phyloP scores from a whole-genome alignment of 768 basidiomycete species.

The Hypholoma sublateritium region DNA sequence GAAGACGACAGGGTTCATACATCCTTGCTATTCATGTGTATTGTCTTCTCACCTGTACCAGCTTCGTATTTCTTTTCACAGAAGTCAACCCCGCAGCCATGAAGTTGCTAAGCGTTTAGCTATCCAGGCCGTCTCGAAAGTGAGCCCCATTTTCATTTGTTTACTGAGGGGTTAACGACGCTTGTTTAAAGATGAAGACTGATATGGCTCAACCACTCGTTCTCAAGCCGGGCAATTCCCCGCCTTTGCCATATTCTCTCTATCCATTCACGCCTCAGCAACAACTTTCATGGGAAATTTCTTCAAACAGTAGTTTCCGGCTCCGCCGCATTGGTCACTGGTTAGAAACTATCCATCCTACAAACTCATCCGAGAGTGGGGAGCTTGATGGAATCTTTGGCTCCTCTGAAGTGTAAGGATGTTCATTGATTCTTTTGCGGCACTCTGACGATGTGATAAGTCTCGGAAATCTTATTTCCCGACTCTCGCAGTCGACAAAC shows the following conservation, averaged over 20 bases:
- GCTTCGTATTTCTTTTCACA: conserved; percentile 35
- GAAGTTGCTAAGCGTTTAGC: conserved; percentile 51
- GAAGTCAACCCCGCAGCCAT: conserved; percentile 34
- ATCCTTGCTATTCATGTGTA: conserved; percentile 9
- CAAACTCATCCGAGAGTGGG: background rate
- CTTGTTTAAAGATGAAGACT: background rate
- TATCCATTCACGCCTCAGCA: conserved; percentile 64
- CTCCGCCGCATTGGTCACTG: conserved; percentile 64
- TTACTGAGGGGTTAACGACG: background rate
- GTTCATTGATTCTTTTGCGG: no score
- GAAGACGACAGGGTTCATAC: conserved; percentile 52
- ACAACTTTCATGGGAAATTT: conserved; percentile 47
- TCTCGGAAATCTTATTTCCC: background rate
- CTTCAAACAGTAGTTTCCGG: conserved; percentile 48
- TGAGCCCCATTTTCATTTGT: conserved; percentile 21
- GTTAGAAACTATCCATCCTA: conserved; percentile 29
- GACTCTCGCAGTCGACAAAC: background rate
- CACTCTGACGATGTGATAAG: background rate
- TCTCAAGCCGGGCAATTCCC: background rate
- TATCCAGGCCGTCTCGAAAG: conserved; percentile 53
- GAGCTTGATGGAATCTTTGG: background rate
- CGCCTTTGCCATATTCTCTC: conserved; percentile 50
- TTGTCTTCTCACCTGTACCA: conserved; percentile 1
- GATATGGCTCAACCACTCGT: background rate
- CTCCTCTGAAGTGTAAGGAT: background rate